Base-by-base conservation (phyloP, 2,329 filamentous ascomycete genomes). In the Botryotinia calthae region DNA sequence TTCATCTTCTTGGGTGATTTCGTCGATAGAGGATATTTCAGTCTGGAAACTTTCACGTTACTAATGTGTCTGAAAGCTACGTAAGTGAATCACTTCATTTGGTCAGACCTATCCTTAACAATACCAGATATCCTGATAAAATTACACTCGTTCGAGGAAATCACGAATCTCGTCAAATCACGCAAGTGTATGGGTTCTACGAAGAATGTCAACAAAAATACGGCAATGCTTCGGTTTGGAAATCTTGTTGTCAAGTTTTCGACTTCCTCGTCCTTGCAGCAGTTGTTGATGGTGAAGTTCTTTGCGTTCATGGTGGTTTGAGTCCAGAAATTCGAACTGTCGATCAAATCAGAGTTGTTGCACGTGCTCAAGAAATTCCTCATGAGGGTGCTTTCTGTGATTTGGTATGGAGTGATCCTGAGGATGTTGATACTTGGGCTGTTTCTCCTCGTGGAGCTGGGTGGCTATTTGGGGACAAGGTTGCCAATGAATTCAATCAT, bases 361-460 rank as follows among this genome's bases (percentile, higher is more conserved):
- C 91, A 66, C 85, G 91, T 79, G 91, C 91, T 22, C 91, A 93
- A 78, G 91, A 93, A 80, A 92, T 93, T 75, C 91, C 91, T 16
- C 91, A 93, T 79, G 91, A 93, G 81, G 91, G 91, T 72, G 91
- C 91, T 34, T 93, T 93, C 82, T 93, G 91, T 79, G 91, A 93
- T 82, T 82, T 93, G 73, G 90, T 93, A 12, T 93, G 91, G 91
- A 91, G 88, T 77, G 91, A 93, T 80, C 91, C 91, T 0, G 91
- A 93, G 77, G 87, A 89, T 76, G 88, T 91, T 73, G 89, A 91
- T 73, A 90, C 89, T 2, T 92, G 90, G 90, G 89, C 89, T 68
- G 88, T 92, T 62, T 90, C 88, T 75, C 90, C 90, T 40, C 84
- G 90, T 82, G 90, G 90, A 76, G 90, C 90, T 68, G 91, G 90